These are phyloP conservation scores for Xylaria multiplex DNA, from an alignment of 2,329 filamentous ascomycete genomes.

Conservation along the genomic window DNA sequence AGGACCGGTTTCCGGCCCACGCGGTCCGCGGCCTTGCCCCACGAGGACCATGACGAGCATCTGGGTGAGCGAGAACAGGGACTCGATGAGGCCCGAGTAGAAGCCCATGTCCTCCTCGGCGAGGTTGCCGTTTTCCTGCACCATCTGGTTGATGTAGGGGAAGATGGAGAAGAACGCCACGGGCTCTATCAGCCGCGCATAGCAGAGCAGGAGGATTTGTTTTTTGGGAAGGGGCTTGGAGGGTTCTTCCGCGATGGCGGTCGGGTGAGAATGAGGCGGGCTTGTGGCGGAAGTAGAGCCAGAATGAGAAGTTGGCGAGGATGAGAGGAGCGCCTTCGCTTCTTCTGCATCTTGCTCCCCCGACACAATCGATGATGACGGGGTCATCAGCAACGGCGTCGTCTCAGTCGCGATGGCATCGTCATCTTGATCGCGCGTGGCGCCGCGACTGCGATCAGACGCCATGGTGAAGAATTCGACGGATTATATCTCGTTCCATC, in stretches of 20 bases:
- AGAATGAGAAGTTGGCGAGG: not conserved
- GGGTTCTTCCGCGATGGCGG: not conserved
- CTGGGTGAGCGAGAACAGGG: slow-evolving; percentile 78
- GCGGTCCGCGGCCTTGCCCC: slow-evolving; percentile 75
- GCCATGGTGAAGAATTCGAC: slow-evolving; percentile 16
- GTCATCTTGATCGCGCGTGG: slow-evolving; percentile 23
- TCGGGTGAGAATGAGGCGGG: not conserved
- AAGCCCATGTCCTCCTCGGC: slow-evolving; percentile 77
- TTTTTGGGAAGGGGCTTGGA: slow-evolving; percentile 62
- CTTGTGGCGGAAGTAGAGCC: slow-evolving; percentile 31
- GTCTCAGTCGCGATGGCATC: slow-evolving; percentile 33
- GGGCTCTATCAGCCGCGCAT: slow-evolving; percentile 76
- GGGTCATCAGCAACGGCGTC: slow-evolving; percentile 31
- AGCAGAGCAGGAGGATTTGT: slow-evolving; percentile 80
- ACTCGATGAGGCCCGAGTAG: slow-evolving; percentile 80
- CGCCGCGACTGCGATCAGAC: not conserved
- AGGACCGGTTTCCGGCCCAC: slow-evolving; percentile 79
- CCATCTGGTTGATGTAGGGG: slow-evolving; percentile 83
- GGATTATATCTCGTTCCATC: no score
- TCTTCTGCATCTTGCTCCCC: slow-evolving; percentile 9
- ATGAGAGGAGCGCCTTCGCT: slow-evolving; percentile 1
- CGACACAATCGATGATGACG: slow-evolving; percentile 13
- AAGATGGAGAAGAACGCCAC: slow-evolving; percentile 87
- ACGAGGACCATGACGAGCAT: slow-evolving; percentile 81
- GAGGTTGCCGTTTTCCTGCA: slow-evolving; percentile 71